Evolutionary conservation across 306 rosid species (phyloP).

Genomic region (Trichosanthes cucumerina): DNA sequence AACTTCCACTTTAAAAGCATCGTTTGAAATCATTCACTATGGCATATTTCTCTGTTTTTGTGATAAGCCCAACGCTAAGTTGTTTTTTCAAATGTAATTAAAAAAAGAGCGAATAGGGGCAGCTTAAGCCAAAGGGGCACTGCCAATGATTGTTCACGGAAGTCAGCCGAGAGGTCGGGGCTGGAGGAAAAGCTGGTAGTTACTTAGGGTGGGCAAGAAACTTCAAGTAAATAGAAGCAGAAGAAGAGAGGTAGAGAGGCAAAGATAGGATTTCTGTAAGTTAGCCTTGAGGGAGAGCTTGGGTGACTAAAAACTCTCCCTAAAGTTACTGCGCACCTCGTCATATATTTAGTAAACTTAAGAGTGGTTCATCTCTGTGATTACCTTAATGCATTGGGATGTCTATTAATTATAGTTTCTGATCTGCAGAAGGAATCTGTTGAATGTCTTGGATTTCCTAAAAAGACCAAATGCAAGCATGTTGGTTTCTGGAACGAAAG

Average conservation of each 20-base stretch:
- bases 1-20: not conserved
- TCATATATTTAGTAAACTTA: not conserved
- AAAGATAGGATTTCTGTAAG: not conserved
- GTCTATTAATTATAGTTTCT: not conserved
- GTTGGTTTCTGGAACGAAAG: constrained; percentile 82
- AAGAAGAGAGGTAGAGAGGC: not conserved
- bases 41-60: not conserved
- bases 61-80: not conserved
- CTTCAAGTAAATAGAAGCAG: too few species aligned
- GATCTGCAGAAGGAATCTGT: constrained; percentile 67
- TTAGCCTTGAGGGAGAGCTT: not conserved
- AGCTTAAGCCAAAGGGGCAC: not conserved
- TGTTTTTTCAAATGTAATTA: not conserved
- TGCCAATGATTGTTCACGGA: not conserved
- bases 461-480: constrained; percentile 69
- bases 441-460: constrained; percentile 80
- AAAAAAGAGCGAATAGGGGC: not conserved
- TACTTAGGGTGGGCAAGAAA: not conserved
- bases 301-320: not conserved
- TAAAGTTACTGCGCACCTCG: not conserved
- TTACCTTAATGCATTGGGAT: not conserved
- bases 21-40: not conserved
- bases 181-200: not conserved
- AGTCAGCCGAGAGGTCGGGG: not conserved
- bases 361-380: not conserved